Percentiles rank a stretch among this genome's conserved stretches.
Evolutionary conservation across 2,329 filamentous ascomycete species (phyloP).

Genomic region (Colletotrichum liaoningense): DNA sequence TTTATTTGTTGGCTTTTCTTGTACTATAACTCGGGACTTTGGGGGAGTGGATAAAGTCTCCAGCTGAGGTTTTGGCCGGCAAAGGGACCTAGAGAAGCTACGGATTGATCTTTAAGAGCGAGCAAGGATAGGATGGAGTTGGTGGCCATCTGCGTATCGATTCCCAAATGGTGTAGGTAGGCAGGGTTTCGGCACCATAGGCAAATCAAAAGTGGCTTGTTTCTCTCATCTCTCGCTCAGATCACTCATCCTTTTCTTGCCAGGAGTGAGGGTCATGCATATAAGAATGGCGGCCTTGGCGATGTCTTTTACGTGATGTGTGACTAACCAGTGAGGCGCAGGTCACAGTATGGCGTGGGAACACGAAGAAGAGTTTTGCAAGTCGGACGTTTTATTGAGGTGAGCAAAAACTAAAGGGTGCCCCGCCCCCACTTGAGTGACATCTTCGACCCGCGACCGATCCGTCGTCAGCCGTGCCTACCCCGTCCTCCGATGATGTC

Average conservation of each 20-base stretch:
- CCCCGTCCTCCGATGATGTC: neutral
- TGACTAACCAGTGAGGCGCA: no score
- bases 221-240: neutral
- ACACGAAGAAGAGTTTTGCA: neutral
- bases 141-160: constrained; percentile 24
- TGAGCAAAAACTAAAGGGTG: constrained; percentile 11
- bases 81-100: constrained; percentile 8
- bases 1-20: constrained; percentile 30
- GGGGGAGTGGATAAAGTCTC: constrained; percentile 30
- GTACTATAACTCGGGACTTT: constrained; percentile 33
- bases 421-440: constrained; percentile 34
- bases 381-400: neutral
- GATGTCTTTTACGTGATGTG: neutral
- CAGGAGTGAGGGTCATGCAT: neutral
- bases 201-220: constrained; percentile 32
- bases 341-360: neutral
- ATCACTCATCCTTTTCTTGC: no score
- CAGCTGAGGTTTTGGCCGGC: constrained; percentile 11
- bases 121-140: constrained; percentile 30
- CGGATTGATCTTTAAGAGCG: constrained; percentile 21
- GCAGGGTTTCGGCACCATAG: constrained; percentile 17
- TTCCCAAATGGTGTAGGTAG: constrained; percentile 16
- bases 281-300: neutral
- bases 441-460: constrained; percentile 16
- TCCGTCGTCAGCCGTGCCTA: constrained; percentile 8